A percentile compares a stretch with the other conserved stretches of the same genome.
phyloP scores from a whole-genome alignment of 1,284 basidiomycete genomes.

The Pterula multifida region DNA sequence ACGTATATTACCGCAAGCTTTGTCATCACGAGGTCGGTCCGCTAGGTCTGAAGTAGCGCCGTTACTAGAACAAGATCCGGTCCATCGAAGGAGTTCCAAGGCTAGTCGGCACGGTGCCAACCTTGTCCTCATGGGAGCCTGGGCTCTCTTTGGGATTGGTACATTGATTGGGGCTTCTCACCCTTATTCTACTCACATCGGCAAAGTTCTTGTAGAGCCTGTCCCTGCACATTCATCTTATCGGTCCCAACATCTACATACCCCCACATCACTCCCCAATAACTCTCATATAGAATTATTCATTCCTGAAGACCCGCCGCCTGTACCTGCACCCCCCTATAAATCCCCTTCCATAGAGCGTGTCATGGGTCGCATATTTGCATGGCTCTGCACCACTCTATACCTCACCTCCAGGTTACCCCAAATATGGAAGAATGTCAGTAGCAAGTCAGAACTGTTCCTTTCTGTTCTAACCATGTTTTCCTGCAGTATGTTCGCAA shows the following conservation, averaged over 20 bases:
- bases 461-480: constrained; percentile 2
- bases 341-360: constrained; percentile 35
- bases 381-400: constrained; percentile 85
- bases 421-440: constrained; percentile 95
- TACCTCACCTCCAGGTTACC: constrained; percentile 88
- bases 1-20: constrained; percentile 14
- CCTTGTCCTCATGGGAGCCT: constrained; percentile 63
- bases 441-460: constrained; percentile 25
- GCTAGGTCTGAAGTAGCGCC: constrained; percentile 24
- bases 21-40: constrained; percentile 31
- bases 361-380: constrained; percentile 76
- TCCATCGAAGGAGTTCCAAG: constrained; percentile 31
- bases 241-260: neutral
- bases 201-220: constrained; percentile 17
- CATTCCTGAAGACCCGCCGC: constrained; percentile 10
- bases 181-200: constrained; percentile 17
- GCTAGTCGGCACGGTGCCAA: constrained; percentile 52
- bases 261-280: constrained; percentile 1
- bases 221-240: constrained; percentile 6
- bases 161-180: constrained; percentile 24
- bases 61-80: constrained; percentile 16
- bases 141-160: constrained; percentile 58
- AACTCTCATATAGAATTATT: constrained; percentile 6
- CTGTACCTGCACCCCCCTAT: constrained; percentile 16
- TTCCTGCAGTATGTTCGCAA: constrained; percentile 66